phyloP scores from a whole-genome alignment of 257 asterid species.

The Fraxinus americana region DNA sequence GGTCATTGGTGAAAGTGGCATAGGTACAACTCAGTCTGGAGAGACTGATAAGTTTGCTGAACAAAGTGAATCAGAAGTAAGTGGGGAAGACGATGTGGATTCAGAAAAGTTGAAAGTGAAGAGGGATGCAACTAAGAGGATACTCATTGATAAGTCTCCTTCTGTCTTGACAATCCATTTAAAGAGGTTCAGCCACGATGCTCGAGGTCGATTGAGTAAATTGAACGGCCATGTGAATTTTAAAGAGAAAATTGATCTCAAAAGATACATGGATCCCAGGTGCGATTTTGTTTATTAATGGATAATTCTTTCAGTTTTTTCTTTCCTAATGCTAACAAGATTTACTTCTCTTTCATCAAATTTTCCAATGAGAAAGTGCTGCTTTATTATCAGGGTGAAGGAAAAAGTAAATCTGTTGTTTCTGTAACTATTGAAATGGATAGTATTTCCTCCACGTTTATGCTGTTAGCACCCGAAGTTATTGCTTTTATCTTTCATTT shows the following conservation, averaged over 20 bases:
- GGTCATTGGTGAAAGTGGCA: constrained; percentile 24
- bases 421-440: not conserved
- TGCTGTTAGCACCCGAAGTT: not conserved
- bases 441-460: not conserved
- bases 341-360: not conserved
- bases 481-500: not conserved
- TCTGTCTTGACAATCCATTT: constrained; percentile 75
- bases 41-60: constrained; percentile 27
- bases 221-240: constrained; percentile 82
- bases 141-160: constrained; percentile 72
- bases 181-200: constrained; percentile 89
- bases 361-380: not conserved
- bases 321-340: not conserved
- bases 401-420: not conserved
- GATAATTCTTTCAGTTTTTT: constrained; percentile 1
- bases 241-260: constrained; percentile 63
- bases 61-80: constrained; percentile 41
- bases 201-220: constrained; percentile 83
- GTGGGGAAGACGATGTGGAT: constrained; percentile 44
- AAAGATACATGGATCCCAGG: constrained; percentile 81
- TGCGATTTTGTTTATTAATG: constrained; percentile 27
- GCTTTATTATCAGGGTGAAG: not conserved
- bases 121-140: constrained; percentile 88
- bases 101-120: constrained; percentile 62
- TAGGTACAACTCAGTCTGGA: constrained; percentile 31